A percentile compares a stretch with the other conserved stretches of the same genome.
These are phyloP conservation scores for Rhynchosporium agropyri DNA, from an alignment of 2,329 filamentous ascomycete genomes.

Conservation along the genomic window DNA sequence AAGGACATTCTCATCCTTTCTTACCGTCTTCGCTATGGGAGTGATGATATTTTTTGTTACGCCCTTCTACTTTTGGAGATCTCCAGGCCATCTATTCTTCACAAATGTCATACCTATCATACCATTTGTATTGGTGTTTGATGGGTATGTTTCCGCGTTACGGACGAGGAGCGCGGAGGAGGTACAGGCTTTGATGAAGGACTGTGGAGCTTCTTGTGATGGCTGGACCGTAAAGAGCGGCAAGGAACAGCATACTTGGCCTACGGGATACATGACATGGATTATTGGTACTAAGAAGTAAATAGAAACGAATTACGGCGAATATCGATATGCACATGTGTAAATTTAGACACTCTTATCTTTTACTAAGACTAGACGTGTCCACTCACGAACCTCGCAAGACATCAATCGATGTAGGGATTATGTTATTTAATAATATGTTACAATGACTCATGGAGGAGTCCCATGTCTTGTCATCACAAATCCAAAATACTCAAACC, in stretches of 20 bases:
- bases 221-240: conserved; percentile 48
- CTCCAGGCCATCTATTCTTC: conserved; percentile 56
- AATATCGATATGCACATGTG: background rate
- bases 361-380: background rate
- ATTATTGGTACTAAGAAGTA: conserved; percentile 45
- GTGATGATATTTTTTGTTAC: conserved; percentile 54
- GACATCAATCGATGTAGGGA: too few species aligned
- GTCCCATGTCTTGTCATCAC: conserved; percentile 40
- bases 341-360: background rate
- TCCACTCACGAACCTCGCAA: background rate
- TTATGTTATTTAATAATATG: background rate
- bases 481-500: conserved; percentile 55
- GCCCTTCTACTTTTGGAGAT: conserved; percentile 51
- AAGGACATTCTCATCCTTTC: conserved; percentile 56
- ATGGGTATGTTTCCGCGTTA: conserved; percentile 68
- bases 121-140: conserved; percentile 68
- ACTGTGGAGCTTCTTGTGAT: conserved; percentile 49
- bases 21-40: conserved; percentile 57
- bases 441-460: background rate
- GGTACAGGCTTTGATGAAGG: conserved; percentile 60
- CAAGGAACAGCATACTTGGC: conserved; percentile 50
- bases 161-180: conserved; percentile 69
- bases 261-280: conserved; percentile 51
- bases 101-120: conserved; percentile 68
- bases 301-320: background rate